Evolutionary conservation across 192 early-diverging fungal species (phyloP), one percentile per base, ranked within the genome.

Genomic region (Chytriomyces sp.): DNA sequence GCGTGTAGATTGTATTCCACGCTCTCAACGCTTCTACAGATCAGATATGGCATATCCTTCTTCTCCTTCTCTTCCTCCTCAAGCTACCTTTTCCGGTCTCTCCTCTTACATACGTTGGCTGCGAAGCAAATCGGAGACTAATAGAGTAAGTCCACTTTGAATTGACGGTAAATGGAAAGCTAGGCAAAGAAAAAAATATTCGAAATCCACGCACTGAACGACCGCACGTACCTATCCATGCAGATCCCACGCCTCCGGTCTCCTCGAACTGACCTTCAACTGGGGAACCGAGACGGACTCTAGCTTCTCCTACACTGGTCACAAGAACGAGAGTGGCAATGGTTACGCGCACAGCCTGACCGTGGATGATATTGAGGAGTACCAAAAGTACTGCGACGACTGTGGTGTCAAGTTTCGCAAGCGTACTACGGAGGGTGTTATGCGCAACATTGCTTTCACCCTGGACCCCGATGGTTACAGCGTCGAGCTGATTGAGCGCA

Each of bases 381-480:
- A 57, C 53, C 57, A 17, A 19, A 28, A 59, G 17, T 58, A 69
- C 55, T 69, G 25, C 30, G 67, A 69, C 10, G 55, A 8, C 30
- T 30, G 17, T 26, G 55, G 67, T 25, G 67, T 69, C 3, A 30
- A 52, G 30, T 69, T 69, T 54, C n/a, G 55, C 19, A 69, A 69
- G 55, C 56, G 30, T 19, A 33, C 57, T 3, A 69, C 30, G 14
- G 67, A 69, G 38, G 67, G 67, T 58, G 52, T 58, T 5, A 69
- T 69, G 67, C 30, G 55, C 22, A 69, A 69, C 54, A 69, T 69
- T 57, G 67, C 67, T 33, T 69, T 69, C 30, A 37, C 39, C 28
- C 38, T 69, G 67, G 67, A 69, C 55, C 67, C 67, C 17, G 67
- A 69, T 58, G 67, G 67, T 54, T 65, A 65, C 31, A 49, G 39